Conservation (phyloP, 225 moss, liverwort and hornwort species). For the Thuidium tamariscinum region DNA sequence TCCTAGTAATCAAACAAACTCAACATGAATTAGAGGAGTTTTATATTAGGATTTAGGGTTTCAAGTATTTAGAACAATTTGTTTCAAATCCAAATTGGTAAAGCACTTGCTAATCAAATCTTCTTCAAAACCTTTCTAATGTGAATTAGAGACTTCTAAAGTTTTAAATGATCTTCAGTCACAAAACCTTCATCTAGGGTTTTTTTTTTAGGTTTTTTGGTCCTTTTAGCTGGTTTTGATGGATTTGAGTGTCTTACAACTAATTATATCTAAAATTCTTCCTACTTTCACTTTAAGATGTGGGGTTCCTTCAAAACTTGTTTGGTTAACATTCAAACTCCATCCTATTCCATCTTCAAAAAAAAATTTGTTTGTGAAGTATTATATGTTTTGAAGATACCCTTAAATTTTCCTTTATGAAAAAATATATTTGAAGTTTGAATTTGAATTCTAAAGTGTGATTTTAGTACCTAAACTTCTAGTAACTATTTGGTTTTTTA, state of each 20-base stretch:
- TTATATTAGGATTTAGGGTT: too few species aligned
- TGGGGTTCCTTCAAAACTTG: not conserved
- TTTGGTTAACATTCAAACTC: not conserved
- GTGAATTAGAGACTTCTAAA: not conserved
- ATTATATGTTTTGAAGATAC: rapidly evolving
- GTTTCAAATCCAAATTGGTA: not conserved
- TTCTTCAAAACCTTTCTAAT: too few species aligned
- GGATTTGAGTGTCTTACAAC: not conserved
- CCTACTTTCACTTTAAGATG: not conserved
- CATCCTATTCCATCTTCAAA: not conserved
- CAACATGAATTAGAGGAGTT: not conserved
- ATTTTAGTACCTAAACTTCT: not conserved
- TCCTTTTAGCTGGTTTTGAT: not conserved
- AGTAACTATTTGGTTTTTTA: rapidly evolving
- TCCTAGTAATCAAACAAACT: rapidly evolving
- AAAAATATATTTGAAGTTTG: not conserved
- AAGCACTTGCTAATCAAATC: not conserved
- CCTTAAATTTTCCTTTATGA: too few species aligned
- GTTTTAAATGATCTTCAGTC: not conserved
- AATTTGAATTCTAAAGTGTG: rapidly evolving
- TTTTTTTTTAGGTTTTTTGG: not conserved
- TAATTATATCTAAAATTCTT: not conserved
- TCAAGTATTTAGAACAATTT: too few species aligned
- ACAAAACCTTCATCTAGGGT: not conserved
- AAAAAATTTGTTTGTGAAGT: not conserved